Conservation (phyloP, 1,284 basidiomycete species). For the Moesziomyces globuligerus region DNA sequence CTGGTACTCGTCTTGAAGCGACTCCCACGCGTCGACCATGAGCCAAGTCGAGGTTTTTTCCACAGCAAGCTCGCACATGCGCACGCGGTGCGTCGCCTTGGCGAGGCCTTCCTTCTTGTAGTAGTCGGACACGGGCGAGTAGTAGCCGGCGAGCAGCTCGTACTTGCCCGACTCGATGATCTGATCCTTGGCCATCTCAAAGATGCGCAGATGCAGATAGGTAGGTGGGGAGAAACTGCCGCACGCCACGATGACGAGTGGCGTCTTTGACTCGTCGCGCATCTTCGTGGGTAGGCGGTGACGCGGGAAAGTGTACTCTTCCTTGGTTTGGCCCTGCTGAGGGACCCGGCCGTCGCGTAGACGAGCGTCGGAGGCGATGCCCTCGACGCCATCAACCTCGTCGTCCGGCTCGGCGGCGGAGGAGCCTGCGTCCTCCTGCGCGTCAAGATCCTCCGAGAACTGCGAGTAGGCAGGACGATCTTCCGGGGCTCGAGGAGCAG, state of each 20-base stretch:
- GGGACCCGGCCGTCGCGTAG: constrained; percentile 42
- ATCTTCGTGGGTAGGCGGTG: constrained; percentile 63
- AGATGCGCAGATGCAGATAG: constrained; percentile 81
- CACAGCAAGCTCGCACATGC: constrained; percentile 67
- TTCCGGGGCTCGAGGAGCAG: constrained; percentile 4
- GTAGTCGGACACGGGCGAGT: constrained; percentile 79
- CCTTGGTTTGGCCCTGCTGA: constrained; percentile 53
- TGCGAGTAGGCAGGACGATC: constrained; percentile 46
- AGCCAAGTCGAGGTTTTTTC: constrained; percentile 67
- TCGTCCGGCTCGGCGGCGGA: constrained; percentile 49
- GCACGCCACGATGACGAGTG: constrained; percentile 70
- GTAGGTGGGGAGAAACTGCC: constrained; percentile 73
- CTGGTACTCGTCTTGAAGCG: constrained; percentile 87
- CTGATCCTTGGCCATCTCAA: constrained; percentile 97
- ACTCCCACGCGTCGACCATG: constrained; percentile 98
- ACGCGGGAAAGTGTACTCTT: constrained; percentile 62
- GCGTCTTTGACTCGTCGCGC: constrained; percentile 64
- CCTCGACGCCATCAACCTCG: constrained; percentile 49
- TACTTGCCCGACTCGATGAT: constrained; percentile 90
- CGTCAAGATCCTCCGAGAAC: constrained; percentile 45
- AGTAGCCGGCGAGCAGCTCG: constrained; percentile 91
- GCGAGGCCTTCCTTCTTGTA: constrained; percentile 67
- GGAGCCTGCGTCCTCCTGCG: constrained; percentile 42
- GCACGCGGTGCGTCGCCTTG: constrained; percentile 64
- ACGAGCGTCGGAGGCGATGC: constrained; percentile 4